These are phyloP conservation scores for Rhodomyrtus psidioides DNA, from an alignment of 441 rosid genomes.

Conservation along the genomic window DNA sequence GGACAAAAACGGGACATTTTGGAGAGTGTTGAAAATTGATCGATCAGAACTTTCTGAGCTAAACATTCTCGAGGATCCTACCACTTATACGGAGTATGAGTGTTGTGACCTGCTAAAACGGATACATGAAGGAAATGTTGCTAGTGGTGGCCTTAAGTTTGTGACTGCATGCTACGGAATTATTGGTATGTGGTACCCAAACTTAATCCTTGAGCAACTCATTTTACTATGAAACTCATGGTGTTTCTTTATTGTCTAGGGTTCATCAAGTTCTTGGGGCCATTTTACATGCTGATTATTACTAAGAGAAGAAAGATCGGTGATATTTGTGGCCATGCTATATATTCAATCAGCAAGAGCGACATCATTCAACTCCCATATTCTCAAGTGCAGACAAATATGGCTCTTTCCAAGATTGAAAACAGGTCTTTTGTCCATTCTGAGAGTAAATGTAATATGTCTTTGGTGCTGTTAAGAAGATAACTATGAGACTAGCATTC, in stretches of 20 bases:
- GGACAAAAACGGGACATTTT: constrained; percentile 42
- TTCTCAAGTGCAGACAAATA: constrained; percentile 41
- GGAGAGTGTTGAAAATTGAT: constrained; percentile 63
- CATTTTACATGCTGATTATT: constrained; percentile 65
- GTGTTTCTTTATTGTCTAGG: constrained; percentile 26
- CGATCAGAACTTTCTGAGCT: constrained; percentile 49
- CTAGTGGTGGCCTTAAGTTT: constrained; percentile 68
- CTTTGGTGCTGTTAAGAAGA: constrained; percentile 28
- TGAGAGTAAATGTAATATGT: constrained; percentile 59
- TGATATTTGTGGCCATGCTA: constrained; percentile 52
- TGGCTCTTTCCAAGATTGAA: constrained; percentile 62
- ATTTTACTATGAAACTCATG: neutral
- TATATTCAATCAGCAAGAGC: constrained; percentile 55
- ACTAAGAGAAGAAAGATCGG: constrained; percentile 68
- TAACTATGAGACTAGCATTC: constrained; percentile 26
- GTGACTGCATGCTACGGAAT: constrained; percentile 69
- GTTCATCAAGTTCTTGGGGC: constrained; percentile 65
- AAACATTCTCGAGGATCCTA: constrained; percentile 42
- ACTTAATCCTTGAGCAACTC: neutral
- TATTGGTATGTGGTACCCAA: constrained; percentile 31
- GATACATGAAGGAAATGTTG: constrained; percentile 58
- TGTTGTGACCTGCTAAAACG: constrained; percentile 41
- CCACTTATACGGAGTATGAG: constrained; percentile 46
- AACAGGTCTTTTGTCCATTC: constrained; percentile 76
- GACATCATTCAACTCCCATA: constrained; percentile 47